These are phyloP conservation scores for Talaromyces sp. DNA, from an alignment of 2,329 filamentous ascomycete genomes.

Conservation along the genomic window DNA sequence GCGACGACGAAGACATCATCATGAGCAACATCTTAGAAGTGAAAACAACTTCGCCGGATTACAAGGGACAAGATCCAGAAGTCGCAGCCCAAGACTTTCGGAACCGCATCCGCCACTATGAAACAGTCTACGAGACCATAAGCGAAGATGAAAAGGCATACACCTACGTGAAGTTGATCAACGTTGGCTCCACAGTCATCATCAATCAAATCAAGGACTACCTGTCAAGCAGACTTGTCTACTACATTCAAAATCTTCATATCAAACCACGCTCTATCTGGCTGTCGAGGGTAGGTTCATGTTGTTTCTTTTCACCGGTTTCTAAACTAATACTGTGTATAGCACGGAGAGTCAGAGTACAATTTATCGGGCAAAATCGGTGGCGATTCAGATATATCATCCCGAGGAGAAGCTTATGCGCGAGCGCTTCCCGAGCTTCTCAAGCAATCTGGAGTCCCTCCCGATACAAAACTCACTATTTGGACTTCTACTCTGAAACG, in stretches of 20 bases:
- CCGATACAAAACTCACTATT: slow-evolving; percentile 58
- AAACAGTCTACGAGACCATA: slow-evolving; percentile 92
- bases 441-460: slow-evolving; percentile 75
- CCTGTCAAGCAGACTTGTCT: slow-evolving; percentile 90
- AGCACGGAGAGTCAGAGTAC: slow-evolving; percentile 93
- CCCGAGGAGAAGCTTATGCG: slow-evolving; percentile 82
- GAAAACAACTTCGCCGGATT: slow-evolving; percentile 94
- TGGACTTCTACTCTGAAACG: slow-evolving; percentile 74
- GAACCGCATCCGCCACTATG: slow-evolving; percentile 92
- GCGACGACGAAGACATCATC: slow-evolving; percentile 91
- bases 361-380: slow-evolving; percentile 90
- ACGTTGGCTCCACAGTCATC: slow-evolving; percentile 91
- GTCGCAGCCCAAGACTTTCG: slow-evolving; percentile 85
- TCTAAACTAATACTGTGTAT: slow-evolving; percentile 15
- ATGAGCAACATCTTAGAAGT: slow-evolving; percentile 98
- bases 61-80: slow-evolving; percentile 89
- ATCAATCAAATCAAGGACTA: slow-evolving; percentile 98
- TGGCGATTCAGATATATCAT: slow-evolving; percentile 81
- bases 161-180: slow-evolving; percentile 96
- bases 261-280: slow-evolving; percentile 95
- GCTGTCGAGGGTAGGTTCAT: slow-evolving; percentile 74
- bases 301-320: background rate
- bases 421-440: slow-evolving; percentile 78
- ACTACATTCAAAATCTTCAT: slow-evolving; percentile 97
- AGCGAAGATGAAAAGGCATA: slow-evolving; percentile 81